Base-by-base conservation (phyloP, 805 yeast species). In the Sporopachydermia quercuum region DNA sequence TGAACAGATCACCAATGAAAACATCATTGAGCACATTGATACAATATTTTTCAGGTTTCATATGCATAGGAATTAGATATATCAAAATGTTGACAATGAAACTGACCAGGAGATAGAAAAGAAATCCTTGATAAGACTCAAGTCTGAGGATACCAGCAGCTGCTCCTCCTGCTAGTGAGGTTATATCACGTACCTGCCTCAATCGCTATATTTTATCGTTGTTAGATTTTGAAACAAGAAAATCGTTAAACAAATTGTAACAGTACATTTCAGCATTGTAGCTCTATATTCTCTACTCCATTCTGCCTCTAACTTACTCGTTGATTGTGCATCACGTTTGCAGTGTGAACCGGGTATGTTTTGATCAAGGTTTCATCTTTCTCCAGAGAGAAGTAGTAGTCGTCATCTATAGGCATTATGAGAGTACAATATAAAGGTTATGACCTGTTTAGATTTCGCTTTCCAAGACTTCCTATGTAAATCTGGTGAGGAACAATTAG, bases 111-210 rank as follows among this genome's bases (percentile, higher is more conserved):
- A 64, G 14, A 44, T 70, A 73, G 48, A 68, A 63, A 2, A 52
- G 44, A 42, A 75, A 59, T 11, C 81, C 81, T 15, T 55, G 35
- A 15, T 62, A 43, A 3, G 77, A 65, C 43, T 72, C 71, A 16
- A 74, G 56, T 42, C 66, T 66, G 18, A 75, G 49, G 19, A 74
- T 65, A 3, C 81, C 82, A 13, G 75, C 72, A 15, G 68, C 68
- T 3, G 68, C 49, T 11, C 82, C 82, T 19, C 62, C 58, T 2
- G 66, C 57, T 17, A 75, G 56, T 4, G 75, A 63, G 2, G 69
- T 58, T n/a, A 66, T 51, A 46, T 72, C 76, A 37, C 70, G 63
- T 23, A 23, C 30, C 13, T 23, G 30, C 13, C 8, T 8, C 8
- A 23, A 8, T 23, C 30, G 30, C 30, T 23, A 23, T 8, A 8